phyloP scores from a whole-genome alignment of 2,329 filamentous ascomycete species.

The Xylariaceae sp. region DNA sequence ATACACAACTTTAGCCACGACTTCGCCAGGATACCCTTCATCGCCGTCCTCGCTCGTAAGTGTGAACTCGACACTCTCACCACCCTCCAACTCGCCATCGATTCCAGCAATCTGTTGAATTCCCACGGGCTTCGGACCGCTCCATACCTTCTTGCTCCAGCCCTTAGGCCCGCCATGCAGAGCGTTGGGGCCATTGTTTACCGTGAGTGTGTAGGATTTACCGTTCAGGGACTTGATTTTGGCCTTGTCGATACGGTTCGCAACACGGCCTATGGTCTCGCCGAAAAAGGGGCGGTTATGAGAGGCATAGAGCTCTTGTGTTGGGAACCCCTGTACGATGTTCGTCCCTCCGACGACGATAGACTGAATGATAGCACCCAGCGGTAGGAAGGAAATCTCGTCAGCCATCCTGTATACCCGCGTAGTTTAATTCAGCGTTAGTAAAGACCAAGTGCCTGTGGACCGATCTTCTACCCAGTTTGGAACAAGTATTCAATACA shows the following conservation, averaged over 20 bases:
- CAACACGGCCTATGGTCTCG: constrained; percentile 81
- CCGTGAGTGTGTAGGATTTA: constrained; percentile 63
- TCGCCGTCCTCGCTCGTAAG: constrained; percentile 74
- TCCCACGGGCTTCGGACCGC: constrained; percentile 64
- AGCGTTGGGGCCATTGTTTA: constrained; percentile 75
- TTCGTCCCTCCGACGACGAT: constrained; percentile 74
- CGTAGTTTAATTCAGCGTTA: no score
- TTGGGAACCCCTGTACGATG: constrained; percentile 84
- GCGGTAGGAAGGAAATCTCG: constrained; percentile 62
- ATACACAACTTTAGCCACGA: constrained; percentile 76
- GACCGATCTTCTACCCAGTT: no score
- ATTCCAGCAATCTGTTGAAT: constrained; percentile 46
- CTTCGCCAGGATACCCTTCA: constrained; percentile 83
- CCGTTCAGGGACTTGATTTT: constrained; percentile 69
- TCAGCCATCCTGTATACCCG: constrained; percentile 29
- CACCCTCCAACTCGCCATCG: constrained; percentile 49
- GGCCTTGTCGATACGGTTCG: constrained; percentile 76
- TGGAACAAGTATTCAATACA: no score
- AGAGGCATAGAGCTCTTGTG: constrained; percentile 67
- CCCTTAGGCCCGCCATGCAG: constrained; percentile 69
- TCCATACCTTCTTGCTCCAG: constrained; percentile 78
- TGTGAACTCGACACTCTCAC: constrained; percentile 63
- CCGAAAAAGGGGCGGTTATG: constrained; percentile 82
- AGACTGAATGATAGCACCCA: constrained; percentile 77
- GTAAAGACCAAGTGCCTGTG: no score